phyloP scores from a whole-genome alignment of 1,284 basidiomycete species.

The Microstroma glucosiphilum region DNA sequence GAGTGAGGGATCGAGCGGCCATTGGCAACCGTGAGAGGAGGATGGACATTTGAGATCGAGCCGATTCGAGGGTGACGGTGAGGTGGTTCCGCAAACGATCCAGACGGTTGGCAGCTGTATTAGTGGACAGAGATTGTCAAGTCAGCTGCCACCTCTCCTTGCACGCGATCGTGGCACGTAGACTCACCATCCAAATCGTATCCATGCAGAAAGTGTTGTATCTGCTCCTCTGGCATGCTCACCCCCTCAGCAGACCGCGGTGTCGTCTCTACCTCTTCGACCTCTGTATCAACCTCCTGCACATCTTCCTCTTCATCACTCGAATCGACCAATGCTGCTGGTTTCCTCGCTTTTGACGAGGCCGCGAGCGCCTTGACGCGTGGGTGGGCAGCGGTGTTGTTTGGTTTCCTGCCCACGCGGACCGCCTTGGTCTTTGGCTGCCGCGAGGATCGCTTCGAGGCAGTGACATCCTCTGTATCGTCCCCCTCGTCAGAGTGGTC shows the following conservation, averaged over 20 bases:
- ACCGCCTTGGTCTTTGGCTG: neutral
- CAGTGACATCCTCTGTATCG: neutral
- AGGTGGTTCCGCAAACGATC: slow-evolving; percentile 20
- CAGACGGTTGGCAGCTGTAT: slow-evolving; percentile 4
- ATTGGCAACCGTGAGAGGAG: slow-evolving; percentile 19
- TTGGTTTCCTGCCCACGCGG: neutral
- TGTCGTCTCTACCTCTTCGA: neutral
- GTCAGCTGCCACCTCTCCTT: too few species aligned
- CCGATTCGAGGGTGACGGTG: slow-evolving; percentile 13
- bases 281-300: neutral
- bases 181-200: slow-evolving; percentile 25
- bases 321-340: slow-evolving; percentile 1
- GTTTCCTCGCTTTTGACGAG: neutral
- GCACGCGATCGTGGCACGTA: too few species aligned
- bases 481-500: neutral
- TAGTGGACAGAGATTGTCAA: too few species aligned
- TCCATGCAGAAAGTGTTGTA: slow-evolving; percentile 24
- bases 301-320: neutral
- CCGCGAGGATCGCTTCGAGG: neutral
- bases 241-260: neutral
- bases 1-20: slow-evolving; percentile 22
- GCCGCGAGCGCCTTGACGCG: neutral
- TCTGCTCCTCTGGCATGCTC: slow-evolving; percentile 27
- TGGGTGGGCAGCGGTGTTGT: neutral
- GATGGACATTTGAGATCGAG: slow-evolving; percentile 6